Evolutionary conservation across 2,329 filamentous ascomycete species (phyloP), one percentile per base, ranked within the genome.

Genomic region (Cladosporium phlei): DNA sequence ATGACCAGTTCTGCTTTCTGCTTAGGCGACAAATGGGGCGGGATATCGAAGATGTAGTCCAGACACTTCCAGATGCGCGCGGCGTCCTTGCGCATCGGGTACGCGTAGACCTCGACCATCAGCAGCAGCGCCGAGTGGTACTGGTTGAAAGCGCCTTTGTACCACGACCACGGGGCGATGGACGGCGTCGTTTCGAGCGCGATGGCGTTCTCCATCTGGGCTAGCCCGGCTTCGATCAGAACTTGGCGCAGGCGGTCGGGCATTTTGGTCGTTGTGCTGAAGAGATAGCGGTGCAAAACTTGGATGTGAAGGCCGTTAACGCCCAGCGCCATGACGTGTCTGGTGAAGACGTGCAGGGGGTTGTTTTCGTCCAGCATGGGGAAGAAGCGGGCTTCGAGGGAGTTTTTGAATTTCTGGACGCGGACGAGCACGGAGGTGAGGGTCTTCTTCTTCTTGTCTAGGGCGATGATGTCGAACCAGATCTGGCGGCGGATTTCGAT

Each of bases 401-500:
- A 73, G 30, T 74, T 73, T 17, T 79, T 75, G 63, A 88, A 88
- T 30, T 77, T 76, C 61, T 88, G 83, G 38, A 87, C 78, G 59
- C 84, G 85, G 45, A 75, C 72, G 17, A 90, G 71, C 24, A 86
- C 73, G 2, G 77, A 73, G 0, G 82, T 84, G 38, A 88, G 67
- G 12, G 74, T 78, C 28, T 77, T 77, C 59, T 77, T 78, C 55
- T 77, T 76, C 39, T 70, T 72, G 55, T 86, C 81, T 10, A 88
- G 68, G 45, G 78, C 76, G 19, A 80, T 74, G 33, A 85, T 74
- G 59, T 88, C 84, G n/a, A 76, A 68, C 82, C 83, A 87, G 39
- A 87, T 72, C 46, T 76, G 72, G 11, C 85, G 78, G 65, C 82
- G 80, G 74, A 88, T 83, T 63, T 88, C 84, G 58, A 80, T 82